Evolutionary conservation across 106 monocot species (phyloP).

Genomic region (Acanthochlamys bracteata): DNA sequence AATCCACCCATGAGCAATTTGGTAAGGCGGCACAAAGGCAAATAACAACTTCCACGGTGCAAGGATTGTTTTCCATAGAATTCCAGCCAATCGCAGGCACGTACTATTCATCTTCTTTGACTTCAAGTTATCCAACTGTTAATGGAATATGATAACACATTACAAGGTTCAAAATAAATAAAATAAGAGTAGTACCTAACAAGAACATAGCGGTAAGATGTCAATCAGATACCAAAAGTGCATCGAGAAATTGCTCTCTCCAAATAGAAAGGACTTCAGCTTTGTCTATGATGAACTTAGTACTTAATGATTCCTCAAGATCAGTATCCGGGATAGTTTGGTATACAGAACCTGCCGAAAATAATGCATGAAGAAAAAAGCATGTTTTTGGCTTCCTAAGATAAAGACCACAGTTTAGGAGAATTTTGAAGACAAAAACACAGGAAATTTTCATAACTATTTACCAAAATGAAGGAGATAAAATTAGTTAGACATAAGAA

Average conservation of each 20-base stretch:
- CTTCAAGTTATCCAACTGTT: slow-evolving; percentile 34
- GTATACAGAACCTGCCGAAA: slow-evolving; percentile 28
- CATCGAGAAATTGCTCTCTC: slow-evolving; percentile 55
- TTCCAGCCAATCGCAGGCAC: slow-evolving; percentile 15
- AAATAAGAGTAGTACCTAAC: too few relatives aligned
- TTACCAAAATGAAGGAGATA: too few relatives aligned
- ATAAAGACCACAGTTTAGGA: too few relatives aligned
- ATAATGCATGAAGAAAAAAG: not conserved
- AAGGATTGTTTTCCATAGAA: slow-evolving; percentile 40
- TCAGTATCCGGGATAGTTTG: slow-evolving; percentile 33
- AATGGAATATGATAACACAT: too few relatives aligned
- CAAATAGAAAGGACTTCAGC: slow-evolving; percentile 24
- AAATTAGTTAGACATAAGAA: too few relatives aligned
- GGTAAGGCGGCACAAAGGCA: slow-evolving; percentile 70
- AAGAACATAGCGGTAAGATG: not conserved
- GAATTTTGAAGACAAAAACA: too few relatives aligned
- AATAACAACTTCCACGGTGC: slow-evolving; percentile 65
- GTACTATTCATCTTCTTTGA: slow-evolving; percentile 24
- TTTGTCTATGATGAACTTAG: slow-evolving; percentile 11
- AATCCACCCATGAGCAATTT: slow-evolving; percentile 75
- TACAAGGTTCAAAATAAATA: too few relatives aligned
- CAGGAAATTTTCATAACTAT: too few relatives aligned
- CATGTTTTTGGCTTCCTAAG: not conserved
- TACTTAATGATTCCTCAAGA: slow-evolving; percentile 21
- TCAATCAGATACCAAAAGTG: slow-evolving; percentile 25